Evolutionary conservation across 1,284 basidiomycete species (phyloP).

Genomic region (Ganoderma lucidum): DNA sequence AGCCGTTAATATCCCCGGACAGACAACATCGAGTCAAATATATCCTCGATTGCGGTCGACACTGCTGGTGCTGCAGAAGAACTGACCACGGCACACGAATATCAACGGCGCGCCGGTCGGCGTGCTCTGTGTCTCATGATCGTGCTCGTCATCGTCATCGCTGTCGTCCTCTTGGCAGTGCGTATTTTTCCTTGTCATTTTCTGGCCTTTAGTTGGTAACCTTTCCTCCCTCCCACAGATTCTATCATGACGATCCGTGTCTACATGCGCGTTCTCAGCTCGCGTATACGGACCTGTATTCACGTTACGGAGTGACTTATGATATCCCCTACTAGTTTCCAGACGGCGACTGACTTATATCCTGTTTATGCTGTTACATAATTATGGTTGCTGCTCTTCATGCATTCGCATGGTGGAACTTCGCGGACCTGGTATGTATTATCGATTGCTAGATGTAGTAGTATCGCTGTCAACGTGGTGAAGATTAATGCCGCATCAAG

Average conservation of each 20-base stretch:
- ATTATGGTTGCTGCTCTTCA: slow-evolving; percentile 9
- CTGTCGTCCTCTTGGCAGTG: slow-evolving; percentile 93
- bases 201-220: slow-evolving; percentile 37
- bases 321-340: slow-evolving; percentile 6
- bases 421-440: not conserved
- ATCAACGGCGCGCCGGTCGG: slow-evolving; percentile 93
- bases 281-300: slow-evolving; percentile 9
- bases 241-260: slow-evolving; percentile 34
- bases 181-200: slow-evolving; percentile 49
- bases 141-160: slow-evolving; percentile 86
- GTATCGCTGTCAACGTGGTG: not conserved
- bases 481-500: not conserved
- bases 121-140: slow-evolving; percentile 91
- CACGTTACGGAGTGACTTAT: slow-evolving; percentile 12
- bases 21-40: slow-evolving; percentile 98
- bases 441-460: not conserved
- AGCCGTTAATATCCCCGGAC: slow-evolving; percentile 13
- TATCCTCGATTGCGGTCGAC: slow-evolving; percentile 87
- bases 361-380: slow-evolving; percentile 17
- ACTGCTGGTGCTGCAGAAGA: slow-evolving; percentile 89
- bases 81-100: slow-evolving; percentile 89
- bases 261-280: not conserved
- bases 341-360: slow-evolving; percentile 10
- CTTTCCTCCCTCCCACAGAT: slow-evolving; percentile 29
- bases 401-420: not conserved